Base-by-base conservation (phyloP, 257 asterid genomes). In the Primulina tabacum region DNA sequence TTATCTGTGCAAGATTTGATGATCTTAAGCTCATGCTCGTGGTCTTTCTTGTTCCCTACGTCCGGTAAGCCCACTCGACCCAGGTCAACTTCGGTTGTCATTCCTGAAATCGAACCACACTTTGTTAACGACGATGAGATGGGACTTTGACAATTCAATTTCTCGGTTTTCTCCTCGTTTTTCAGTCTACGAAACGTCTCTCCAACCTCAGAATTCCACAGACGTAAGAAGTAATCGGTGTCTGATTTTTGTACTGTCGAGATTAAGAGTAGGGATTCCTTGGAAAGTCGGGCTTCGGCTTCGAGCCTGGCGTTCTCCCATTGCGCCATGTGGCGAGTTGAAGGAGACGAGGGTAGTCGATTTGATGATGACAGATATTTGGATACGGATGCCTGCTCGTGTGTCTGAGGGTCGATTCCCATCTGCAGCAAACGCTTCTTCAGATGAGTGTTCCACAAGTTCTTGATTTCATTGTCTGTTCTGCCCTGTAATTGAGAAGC, bases 251-350 rank as follows among this genome's bases (percentile, higher is more conserved):
- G 82, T 4, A 34, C 1, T 0, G 86, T 53, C 0, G 88, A 85
- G 24, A 61, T 60, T 38, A 59, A 80, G 81, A 78, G 80, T 0
- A 70, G 74, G 0, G 94, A 86, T 56, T 90, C 97, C 50, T 73
- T 80, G 28, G 97, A 89, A 6, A 89, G 91, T 18, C 99, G 96
- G 1, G 96, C 94, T 75, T 93, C 99, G 0, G 99, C 99, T 73
- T 93, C 97, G 0, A 93, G 88, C 80, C 97, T 76, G n/a, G 99
- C 96, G 56, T 90, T 83, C 85, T 93, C 99, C 99, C 99, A 93
- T 64, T 93, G 97, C 2, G 99, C 95, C 99, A 90, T 90, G 95
- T 93, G 99, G 24, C 96, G 96, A 3, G 92, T 83, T 8, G 95
- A 88, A n/a, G 92, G 85, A 14, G 89, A 75, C 4, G 85, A 63